Percentiles rank a stretch among this genome's conserved stretches.
These are phyloP conservation scores for Fraxinus pennsylvanica DNA, from an alignment of 257 asterid genomes.

Conservation along the genomic window DNA sequence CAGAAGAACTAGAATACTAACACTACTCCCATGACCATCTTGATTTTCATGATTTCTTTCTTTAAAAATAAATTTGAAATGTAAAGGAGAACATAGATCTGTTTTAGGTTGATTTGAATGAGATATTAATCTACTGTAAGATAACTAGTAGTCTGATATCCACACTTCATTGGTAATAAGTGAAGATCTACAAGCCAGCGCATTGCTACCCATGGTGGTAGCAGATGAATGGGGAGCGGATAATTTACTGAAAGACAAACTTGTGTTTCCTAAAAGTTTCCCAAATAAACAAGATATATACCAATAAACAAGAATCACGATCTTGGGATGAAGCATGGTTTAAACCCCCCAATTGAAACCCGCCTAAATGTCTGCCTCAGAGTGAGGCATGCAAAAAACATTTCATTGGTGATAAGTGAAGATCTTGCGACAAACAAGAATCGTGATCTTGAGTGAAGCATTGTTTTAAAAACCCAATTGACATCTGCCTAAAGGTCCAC, in stretches of 20 bases:
- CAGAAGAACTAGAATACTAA: background rate
- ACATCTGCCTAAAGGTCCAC: too few species aligned
- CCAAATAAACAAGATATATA: background rate
- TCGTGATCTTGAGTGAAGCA: background rate
- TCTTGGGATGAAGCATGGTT: background rate
- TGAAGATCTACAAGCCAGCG: background rate
- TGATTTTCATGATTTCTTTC: background rate
- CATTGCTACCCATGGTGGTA: background rate
- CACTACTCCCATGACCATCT: background rate
- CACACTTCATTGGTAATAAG: background rate
- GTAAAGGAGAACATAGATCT: background rate
- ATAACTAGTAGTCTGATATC: background rate
- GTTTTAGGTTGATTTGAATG: slow-evolving; percentile 12
- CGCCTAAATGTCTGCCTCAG: too few species aligned
- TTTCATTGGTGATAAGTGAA: background rate
- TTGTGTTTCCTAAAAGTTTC: background rate
- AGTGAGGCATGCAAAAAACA: background rate
- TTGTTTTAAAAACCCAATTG: too few species aligned
- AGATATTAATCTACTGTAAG: background rate
- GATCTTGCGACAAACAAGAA: background rate
- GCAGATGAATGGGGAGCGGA: background rate
- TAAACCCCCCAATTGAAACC: too few species aligned
- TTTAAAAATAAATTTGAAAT: slow-evolving; percentile 10
- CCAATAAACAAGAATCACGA: background rate
- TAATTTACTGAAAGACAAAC: background rate